These are phyloP conservation scores for Phaeodactylum tricornutum DNA, from an alignment of 108 stramenopile genomes.

Conservation along the genomic window DNA sequence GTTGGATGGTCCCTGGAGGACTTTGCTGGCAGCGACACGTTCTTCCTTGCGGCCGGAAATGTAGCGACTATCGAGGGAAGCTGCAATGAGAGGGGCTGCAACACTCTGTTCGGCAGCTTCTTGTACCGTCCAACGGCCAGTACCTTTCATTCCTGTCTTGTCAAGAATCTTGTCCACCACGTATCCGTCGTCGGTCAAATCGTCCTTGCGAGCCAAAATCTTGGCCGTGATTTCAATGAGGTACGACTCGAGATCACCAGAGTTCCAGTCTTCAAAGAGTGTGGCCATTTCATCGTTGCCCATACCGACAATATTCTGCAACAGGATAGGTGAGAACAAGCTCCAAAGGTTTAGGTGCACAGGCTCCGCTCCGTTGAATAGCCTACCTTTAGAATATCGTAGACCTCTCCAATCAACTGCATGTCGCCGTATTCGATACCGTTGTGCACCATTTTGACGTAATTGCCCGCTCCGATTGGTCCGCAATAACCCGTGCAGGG, in stretches of 20 bases:
- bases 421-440: constrained; percentile 99
- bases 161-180: constrained; percentile 91
- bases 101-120: constrained; percentile 96
- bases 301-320: constrained; percentile 65
- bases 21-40: constrained; percentile 64
- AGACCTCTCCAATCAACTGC: constrained; percentile 97
- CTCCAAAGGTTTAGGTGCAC: too few relatives aligned
- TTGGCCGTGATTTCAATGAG: constrained; percentile 96
- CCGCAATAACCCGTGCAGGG: constrained; percentile 96
- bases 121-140: constrained; percentile 97
- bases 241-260: constrained; percentile 78
- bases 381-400: constrained; percentile 74
- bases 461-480: constrained; percentile 88
- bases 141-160: constrained; percentile 99
- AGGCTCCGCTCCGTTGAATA: too few relatives aligned
- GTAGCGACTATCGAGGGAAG: constrained; percentile 92
- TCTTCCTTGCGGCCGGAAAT: constrained; percentile 88
- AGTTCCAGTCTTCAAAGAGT: constrained; percentile 91
- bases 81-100: constrained; percentile 93
- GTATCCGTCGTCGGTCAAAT: constrained; percentile 57
- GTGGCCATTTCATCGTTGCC: constrained; percentile 89
- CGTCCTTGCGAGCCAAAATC: constrained; percentile 82
- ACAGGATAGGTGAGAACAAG: too few relatives aligned
- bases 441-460: constrained; percentile 98
- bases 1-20: constrained; percentile 76